A percentile compares a stretch with the other conserved stretches of the same genome.
Conservation (phyloP, 2,329 filamentous ascomycete species). For the Hymenoscyphus fructigenus region DNA sequence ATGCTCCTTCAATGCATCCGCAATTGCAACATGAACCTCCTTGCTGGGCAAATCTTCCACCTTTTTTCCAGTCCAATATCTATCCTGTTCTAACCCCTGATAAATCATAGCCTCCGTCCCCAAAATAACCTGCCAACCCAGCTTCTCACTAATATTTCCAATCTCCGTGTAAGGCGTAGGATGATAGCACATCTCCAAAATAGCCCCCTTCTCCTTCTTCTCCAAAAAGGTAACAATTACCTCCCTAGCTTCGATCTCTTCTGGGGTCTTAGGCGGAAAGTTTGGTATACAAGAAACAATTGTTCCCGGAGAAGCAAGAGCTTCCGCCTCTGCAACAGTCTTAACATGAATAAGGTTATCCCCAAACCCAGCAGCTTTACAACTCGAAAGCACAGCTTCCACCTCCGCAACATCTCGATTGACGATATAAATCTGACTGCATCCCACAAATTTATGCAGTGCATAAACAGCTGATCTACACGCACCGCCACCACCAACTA, state of each 20-base stretch:
- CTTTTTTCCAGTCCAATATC: slow-evolving; percentile 24
- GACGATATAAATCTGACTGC: slow-evolving; percentile 25
- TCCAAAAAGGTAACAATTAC: slow-evolving; percentile 23
- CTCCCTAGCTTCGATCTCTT: slow-evolving; percentile 24
- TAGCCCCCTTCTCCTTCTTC: slow-evolving; percentile 26
- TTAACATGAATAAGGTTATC: slow-evolving; percentile 23
- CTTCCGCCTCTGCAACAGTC: slow-evolving; percentile 20
- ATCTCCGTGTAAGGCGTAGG: slow-evolving; percentile 26
- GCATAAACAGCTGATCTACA: slow-evolving; percentile 74
- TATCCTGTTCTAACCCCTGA: slow-evolving; percentile 28
- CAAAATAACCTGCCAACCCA: slow-evolving; percentile 27
- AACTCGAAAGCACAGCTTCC: slow-evolving; percentile 21
- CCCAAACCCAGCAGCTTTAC: slow-evolving; percentile 22
- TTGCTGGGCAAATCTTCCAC: slow-evolving; percentile 23
- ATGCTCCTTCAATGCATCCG: slow-evolving; percentile 21
- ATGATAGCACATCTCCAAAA: slow-evolving; percentile 32
- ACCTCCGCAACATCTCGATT: slow-evolving; percentile 24
- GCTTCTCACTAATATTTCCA: slow-evolving; percentile 18
- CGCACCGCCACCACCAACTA: slow-evolving; percentile 65
- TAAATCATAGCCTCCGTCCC: slow-evolving; percentile 33
- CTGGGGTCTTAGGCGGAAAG: slow-evolving; percentile 23
- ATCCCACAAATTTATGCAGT: slow-evolving; percentile 27
- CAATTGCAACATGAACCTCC: slow-evolving; percentile 24
- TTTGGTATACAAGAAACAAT: slow-evolving; percentile 27
- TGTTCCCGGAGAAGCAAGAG: slow-evolving; percentile 16